Conservation (phyloP, 108 stramenopile genomes). For the Cyclotella cryptica region DNA sequence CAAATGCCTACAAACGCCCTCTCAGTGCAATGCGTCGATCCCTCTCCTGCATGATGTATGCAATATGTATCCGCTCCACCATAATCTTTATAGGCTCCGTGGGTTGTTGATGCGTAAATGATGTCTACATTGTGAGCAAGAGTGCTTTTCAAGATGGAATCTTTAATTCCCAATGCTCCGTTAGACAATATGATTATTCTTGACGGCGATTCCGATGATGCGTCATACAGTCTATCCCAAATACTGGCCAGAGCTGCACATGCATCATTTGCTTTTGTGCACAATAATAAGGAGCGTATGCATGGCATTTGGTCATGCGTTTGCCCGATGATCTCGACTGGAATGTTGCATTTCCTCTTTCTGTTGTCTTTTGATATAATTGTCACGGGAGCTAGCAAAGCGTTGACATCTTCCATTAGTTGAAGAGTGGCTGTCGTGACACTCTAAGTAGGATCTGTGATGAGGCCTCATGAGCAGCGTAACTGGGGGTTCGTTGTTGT, state of each 20-base stretch:
- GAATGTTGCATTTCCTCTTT: constrained; percentile 20
- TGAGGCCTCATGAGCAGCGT: constrained; percentile 40
- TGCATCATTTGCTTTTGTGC: constrained; percentile 55
- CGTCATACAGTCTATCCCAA: constrained; percentile 27
- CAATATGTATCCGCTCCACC: constrained; percentile 11
- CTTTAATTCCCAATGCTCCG: constrained; percentile 51
- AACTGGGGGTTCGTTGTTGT: constrained; percentile 22
- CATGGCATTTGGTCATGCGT: constrained; percentile 3
- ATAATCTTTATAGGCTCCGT: constrained; percentile 33
- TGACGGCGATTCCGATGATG: background rate
- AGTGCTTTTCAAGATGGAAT: constrained; percentile 32
- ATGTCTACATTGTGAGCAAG: constrained; percentile 22
- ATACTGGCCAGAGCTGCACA: constrained; percentile 25
- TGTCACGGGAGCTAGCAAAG: constrained; percentile 27
- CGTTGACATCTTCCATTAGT: background rate
- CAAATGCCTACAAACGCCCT: constrained; percentile 26
- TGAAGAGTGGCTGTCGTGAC: background rate
- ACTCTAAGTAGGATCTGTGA: constrained; percentile 20
- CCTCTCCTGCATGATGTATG: constrained; percentile 46
- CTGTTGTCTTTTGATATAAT: background rate
- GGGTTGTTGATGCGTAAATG: constrained; percentile 47
- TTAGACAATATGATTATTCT: constrained; percentile 51
- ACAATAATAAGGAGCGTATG: constrained; percentile 36
- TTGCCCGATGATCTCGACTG: constrained; percentile 32
- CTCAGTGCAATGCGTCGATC: constrained; percentile 35